phyloP scores from a whole-genome alignment of 768 basidiomycete species.

The Pulveroboletus frians region DNA sequence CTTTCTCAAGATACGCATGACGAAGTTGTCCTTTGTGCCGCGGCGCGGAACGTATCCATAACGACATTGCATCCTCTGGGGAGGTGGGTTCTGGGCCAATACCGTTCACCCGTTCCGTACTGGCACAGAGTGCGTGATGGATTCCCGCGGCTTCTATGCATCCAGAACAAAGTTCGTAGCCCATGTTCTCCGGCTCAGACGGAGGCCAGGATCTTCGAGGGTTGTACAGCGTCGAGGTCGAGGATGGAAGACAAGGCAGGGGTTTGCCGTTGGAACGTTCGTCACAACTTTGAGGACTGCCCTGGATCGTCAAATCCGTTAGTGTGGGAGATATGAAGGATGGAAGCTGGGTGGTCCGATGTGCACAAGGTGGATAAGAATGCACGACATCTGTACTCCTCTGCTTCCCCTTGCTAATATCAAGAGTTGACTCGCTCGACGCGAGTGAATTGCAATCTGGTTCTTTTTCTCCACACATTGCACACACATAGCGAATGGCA shows the following conservation, averaged over 20 bases:
- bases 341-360: constrained; percentile 22
- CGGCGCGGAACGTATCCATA: constrained; percentile 64
- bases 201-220: constrained; percentile 1
- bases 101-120: constrained; percentile 26
- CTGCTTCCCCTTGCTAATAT: constrained; percentile 45
- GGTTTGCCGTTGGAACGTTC: constrained; percentile 36
- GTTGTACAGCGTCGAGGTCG: constrained; percentile 14
- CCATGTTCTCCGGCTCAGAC: constrained; percentile 27
- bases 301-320: constrained; percentile 15
- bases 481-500: constrained; percentile 85
- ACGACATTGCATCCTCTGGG: constrained; percentile 51
- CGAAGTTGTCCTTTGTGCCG: constrained; percentile 69
- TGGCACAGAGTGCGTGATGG: constrained; percentile 65
- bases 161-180: constrained; percentile 80
- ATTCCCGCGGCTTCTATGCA: constrained; percentile 80
- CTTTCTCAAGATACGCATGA: constrained; percentile 82
- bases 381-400: constrained; percentile 21
- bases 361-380: constrained; percentile 35
- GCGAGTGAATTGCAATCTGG: constrained; percentile 30
- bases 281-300: constrained; percentile 9
- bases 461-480: constrained; percentile 77
- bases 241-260: constrained; percentile 40
- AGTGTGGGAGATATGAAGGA: constrained; percentile 17
- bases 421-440: constrained; percentile 8
- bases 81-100: constrained; percentile 40